phyloP scores from a whole-genome alignment of 768 basidiomycete species.

The Dentipellis fragilis region DNA sequence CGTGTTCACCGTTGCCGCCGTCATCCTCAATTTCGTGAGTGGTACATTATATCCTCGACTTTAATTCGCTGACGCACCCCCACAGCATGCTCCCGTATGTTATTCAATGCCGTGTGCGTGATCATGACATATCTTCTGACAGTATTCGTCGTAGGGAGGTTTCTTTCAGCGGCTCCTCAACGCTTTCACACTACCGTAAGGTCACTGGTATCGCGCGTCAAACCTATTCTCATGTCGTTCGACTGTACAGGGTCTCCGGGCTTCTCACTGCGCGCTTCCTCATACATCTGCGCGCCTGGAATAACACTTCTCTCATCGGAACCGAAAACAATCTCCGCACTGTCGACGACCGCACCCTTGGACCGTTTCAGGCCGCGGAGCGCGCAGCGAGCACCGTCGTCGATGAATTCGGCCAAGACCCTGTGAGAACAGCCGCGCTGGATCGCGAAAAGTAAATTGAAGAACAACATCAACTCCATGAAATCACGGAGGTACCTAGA shows the following conservation, averaged over 20 bases:
- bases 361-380: not conserved
- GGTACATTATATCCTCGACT: not conserved
- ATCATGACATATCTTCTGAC: too few species aligned
- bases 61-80: not conserved
- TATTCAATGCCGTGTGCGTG: too few species aligned
- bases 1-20: conserved; percentile 10
- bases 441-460: too few species aligned
- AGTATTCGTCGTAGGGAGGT: not conserved
- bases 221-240: not conserved
- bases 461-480: too few species aligned
- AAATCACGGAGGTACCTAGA: too few species aligned
- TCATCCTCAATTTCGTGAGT: conserved; percentile 12
- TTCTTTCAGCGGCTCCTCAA: conserved; percentile 12
- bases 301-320: not conserved
- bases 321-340: not conserved
- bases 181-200: conserved; percentile 11
- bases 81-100: too few species aligned
- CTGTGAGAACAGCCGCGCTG: not conserved
- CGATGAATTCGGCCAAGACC: not conserved
- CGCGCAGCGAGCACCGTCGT: not conserved
- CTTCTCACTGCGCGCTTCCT: conserved; percentile 13
- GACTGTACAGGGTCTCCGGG: conserved; percentile 5
- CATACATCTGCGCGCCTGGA: conserved; percentile 6
- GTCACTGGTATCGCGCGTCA: not conserved
- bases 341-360: not conserved